A percentile compares a stretch with the other conserved stretches of the same genome.
These are phyloP conservation scores for Polygonum maritimum DNA, from an alignment of 148 eudicot genomes.

Conservation along the genomic window DNA sequence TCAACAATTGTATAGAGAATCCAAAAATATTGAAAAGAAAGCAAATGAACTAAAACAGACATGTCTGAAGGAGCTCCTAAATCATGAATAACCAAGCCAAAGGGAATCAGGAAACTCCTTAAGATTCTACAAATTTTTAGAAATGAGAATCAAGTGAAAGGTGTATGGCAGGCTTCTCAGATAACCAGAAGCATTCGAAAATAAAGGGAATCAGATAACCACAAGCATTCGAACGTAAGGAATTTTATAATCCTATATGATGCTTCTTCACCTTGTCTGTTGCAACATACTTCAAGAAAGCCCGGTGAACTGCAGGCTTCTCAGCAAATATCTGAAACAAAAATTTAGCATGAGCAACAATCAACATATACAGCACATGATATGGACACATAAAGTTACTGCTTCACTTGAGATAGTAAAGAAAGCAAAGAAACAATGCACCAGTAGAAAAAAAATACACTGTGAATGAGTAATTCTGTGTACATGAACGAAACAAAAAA, in stretches of 20 bases:
- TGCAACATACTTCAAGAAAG: slow-evolving; percentile 78
- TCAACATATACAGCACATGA: background rate
- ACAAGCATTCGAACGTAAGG: background rate
- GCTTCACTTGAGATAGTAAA: background rate
- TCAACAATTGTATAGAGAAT: background rate
- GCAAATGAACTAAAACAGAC: background rate
- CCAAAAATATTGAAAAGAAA: background rate
- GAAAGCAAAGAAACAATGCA: background rate
- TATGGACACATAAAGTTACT: background rate
- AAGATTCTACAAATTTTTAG: background rate
- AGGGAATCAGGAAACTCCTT: background rate
- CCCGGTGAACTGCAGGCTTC: slow-evolving; percentile 95
- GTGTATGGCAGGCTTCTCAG: background rate
- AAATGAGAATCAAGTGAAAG: background rate
- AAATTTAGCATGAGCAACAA: slow-evolving; percentile 6
- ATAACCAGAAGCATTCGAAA: too few species aligned
- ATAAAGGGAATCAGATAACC: background rate
- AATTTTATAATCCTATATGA: background rate
- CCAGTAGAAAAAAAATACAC: background rate
- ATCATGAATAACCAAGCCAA: background rate
- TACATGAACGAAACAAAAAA: background rate
- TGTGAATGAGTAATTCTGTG: background rate
- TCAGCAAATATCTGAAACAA: slow-evolving; percentile 89
- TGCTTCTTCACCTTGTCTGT: slow-evolving; percentile 42
- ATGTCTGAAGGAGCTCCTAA: background rate